Base-by-base conservation (phyloP, 2,329 filamentous ascomycete genomes). In the Colletotrichum sp. region DNA sequence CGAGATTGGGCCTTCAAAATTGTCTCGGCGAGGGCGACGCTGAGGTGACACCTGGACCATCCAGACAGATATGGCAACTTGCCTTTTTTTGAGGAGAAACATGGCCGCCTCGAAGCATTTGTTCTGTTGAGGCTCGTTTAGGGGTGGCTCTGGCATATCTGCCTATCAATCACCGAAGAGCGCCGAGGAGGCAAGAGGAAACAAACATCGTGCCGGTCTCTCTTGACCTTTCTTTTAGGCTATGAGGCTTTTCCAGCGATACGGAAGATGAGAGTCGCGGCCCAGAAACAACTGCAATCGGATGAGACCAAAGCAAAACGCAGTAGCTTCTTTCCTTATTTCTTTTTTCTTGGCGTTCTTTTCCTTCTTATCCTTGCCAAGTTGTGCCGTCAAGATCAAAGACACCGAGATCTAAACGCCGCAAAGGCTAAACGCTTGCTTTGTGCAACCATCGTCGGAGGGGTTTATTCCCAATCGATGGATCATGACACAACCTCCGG, bases 131-230 rank as follows among this genome's bases (percentile, higher is more conserved):
- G 39, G 39, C 39, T 57, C 52, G 16, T 26, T 57, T 26, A 10
- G 52, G 24, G 26, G 21, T 13, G 55, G 24, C 39, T 48, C 39
- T 48, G 18, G 18, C 43, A 48, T 48, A 48, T 48, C 43, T 48
- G 43, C 43, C 55, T 28, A 28, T 28, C 26, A 26, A 24, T 18
- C 55, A 59, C 55, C 55, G 21, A 59, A 28, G 26, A 39, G 14
- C 13, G 28, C 57, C 39, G 28, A 69, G 39, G 65, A 66, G 72
- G 66, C 68, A 71, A 74, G 68, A 74, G 72, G 52, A 26, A 71
- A 74, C 71, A 64, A 21, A n/a, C 26, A 48, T 21, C 6, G 18
- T n/a, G 39, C 14, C 16, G 24, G 28, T 32, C 9, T 55, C 24
- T 24, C 5, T n/a, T 48, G 43, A 26, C 26, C 18, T 74, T 65